phyloP scores from a whole-genome alignment of 2,329 filamentous ascomycete species.

The Juglanconis sp. region DNA sequence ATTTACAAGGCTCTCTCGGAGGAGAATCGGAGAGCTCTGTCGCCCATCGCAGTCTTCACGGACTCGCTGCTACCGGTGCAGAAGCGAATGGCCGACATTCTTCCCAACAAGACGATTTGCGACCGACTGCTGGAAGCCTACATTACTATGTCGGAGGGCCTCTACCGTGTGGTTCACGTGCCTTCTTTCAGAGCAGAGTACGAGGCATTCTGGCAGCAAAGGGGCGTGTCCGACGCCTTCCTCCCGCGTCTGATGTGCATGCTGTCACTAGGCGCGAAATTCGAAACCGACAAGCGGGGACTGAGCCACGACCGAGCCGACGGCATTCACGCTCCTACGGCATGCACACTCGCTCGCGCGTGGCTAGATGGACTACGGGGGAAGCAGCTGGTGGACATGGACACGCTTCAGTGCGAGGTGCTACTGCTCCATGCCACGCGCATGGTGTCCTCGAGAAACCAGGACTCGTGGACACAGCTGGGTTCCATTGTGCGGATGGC shows the following conservation, averaged over 20 bases:
- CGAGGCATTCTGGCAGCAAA: constrained; percentile 49
- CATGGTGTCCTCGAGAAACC: constrained; percentile 45
- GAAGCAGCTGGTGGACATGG: constrained; percentile 50
- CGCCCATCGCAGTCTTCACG: constrained; percentile 54
- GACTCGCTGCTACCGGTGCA: constrained; percentile 57
- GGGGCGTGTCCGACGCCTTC: constrained; percentile 45
- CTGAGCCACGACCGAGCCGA: constrained; percentile 49
- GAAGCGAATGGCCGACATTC: constrained; percentile 55
- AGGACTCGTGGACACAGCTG: constrained; percentile 54
- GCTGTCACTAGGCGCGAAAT: constrained; percentile 51
- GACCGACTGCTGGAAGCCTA: constrained; percentile 49
- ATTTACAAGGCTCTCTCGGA: constrained; percentile 47
- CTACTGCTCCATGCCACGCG: constrained; percentile 51
- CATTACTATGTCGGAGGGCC: constrained; percentile 47
- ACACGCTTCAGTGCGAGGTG: constrained; percentile 52
- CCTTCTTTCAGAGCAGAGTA: constrained; percentile 51
- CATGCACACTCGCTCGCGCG: constrained; percentile 50
- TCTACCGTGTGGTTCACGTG: constrained; percentile 52
- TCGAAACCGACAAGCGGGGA: constrained; percentile 48
- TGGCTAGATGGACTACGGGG: constrained; percentile 52
- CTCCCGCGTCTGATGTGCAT: constrained; percentile 52
- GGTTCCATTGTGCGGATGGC: constrained; percentile 54
- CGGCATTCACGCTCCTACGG: constrained; percentile 55
- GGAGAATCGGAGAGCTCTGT: constrained; percentile 43
- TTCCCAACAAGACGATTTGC: constrained; percentile 49